Evolutionary conservation across 352 stramenopile species (phyloP).

Genomic region (Globisporangium alternatum): DNA sequence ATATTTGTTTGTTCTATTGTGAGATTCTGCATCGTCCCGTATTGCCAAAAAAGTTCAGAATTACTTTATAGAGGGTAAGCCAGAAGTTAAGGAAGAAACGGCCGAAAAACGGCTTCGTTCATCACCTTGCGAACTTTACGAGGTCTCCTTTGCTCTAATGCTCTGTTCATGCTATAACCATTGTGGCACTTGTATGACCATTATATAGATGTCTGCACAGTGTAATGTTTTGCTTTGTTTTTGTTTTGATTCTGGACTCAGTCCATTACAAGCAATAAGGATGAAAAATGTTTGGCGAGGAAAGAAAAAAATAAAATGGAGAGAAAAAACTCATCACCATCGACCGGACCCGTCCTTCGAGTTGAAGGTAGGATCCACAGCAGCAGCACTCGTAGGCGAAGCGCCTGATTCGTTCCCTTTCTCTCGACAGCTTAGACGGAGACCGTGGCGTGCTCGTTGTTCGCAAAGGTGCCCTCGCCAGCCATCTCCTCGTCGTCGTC

Average conservation of each 20-base stretch:
- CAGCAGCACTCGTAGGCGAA: neutral
- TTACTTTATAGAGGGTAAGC: slow-evolving; percentile 6
- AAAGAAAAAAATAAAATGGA: slow-evolving; percentile 12
- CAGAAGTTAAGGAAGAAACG: slow-evolving; percentile 5
- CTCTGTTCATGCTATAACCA: neutral
- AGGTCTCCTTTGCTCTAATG: neutral
- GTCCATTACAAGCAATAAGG: slow-evolving; percentile 5
- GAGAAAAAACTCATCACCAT: slow-evolving; percentile 10
- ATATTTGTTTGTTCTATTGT: neutral
- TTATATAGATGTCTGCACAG: neutral
- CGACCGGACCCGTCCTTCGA: neutral
- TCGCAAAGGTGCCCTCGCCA: slow-evolving; percentile 59
- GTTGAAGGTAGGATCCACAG: neutral
- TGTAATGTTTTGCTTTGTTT: neutral
- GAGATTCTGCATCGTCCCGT: neutral
- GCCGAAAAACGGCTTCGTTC: neutral
- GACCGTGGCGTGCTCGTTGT: slow-evolving; percentile 32
- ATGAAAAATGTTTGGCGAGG: neutral
- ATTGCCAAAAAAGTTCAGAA: neutral
- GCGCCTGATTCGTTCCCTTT: too few relatives aligned
- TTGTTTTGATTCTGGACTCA: neutral
- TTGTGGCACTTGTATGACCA: too few relatives aligned
- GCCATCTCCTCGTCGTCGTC: slow-evolving; percentile 32
- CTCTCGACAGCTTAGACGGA: slow-evolving; percentile 15
- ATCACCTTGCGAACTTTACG: neutral